phyloP scores from a whole-genome alignment of 2,329 filamentous ascomycete species.

The Nigrospora osmanthi region DNA sequence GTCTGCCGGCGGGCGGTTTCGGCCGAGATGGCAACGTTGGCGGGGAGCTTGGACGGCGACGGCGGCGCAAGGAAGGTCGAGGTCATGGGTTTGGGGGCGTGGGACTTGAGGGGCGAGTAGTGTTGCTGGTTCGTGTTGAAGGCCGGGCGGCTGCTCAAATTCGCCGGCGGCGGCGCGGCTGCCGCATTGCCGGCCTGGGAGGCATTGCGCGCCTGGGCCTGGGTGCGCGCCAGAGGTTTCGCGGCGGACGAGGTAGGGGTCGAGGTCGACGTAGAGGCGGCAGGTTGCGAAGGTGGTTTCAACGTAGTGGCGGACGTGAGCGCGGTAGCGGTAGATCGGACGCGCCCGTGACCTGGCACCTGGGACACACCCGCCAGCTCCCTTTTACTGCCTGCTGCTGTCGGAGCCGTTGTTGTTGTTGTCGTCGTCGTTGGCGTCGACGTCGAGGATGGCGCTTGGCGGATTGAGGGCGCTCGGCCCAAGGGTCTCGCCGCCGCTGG shows the following conservation, averaged over 20 bases:
- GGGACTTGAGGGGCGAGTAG: constrained; percentile 55
- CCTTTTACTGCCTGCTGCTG: constrained; percentile 7
- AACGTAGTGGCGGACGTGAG: constrained; percentile 26
- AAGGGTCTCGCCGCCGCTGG: constrained; percentile 13
- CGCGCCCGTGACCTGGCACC: constrained; percentile 23
- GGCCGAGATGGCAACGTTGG: constrained; percentile 50
- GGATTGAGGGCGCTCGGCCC: constrained; percentile 16
- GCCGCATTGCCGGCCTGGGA: neutral
- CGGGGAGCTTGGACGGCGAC: constrained; percentile 52
- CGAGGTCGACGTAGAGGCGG: constrained; percentile 11
- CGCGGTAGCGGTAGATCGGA: constrained; percentile 32
- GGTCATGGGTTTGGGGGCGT: constrained; percentile 54
- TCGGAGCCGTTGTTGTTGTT: constrained; percentile 7
- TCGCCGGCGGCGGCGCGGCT: too few species aligned
- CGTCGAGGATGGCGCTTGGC: constrained; percentile 10
- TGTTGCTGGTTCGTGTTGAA: constrained; percentile 61
- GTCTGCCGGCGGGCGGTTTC: constrained; percentile 54
- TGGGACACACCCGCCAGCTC: neutral
- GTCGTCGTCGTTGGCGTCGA: constrained; percentile 7
- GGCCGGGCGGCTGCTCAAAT: constrained; percentile 31
- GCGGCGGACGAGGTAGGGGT: constrained; percentile 2
- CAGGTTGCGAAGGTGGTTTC: constrained; percentile 14
- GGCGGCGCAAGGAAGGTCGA: constrained; percentile 50
- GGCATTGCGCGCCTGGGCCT: constrained; percentile 21
- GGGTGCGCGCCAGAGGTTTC: constrained; percentile 7